Conservation (phyloP, 176 grass and related monocot species). For the Calamus simplicifolius region DNA sequence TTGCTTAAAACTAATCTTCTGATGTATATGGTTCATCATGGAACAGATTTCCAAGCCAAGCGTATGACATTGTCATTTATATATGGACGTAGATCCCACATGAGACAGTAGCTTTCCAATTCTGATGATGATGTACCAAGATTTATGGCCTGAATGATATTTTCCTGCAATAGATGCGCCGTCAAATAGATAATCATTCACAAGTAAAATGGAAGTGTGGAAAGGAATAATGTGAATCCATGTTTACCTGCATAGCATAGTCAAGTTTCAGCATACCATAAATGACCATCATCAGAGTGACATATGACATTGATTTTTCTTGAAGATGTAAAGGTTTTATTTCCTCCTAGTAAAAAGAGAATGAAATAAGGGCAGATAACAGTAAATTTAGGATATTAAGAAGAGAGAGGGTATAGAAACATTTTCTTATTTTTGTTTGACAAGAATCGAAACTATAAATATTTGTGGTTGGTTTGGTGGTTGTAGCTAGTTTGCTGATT, state of each 20-base stretch:
- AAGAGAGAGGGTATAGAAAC: no score
- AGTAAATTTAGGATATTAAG: no score
- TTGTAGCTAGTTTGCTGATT: no score
- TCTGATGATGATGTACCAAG: slow-evolving; percentile 36
- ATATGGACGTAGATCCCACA: slow-evolving; percentile 67
- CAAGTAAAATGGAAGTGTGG: background rate
- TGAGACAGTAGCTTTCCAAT: slow-evolving; percentile 51
- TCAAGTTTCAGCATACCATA: slow-evolving; percentile 67
- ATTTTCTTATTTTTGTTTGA: no score
- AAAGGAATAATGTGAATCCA: background rate
- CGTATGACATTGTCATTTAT: slow-evolving; percentile 31
- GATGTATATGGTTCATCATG: background rate
- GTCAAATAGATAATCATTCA: background rate
- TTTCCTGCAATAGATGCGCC: slow-evolving; percentile 31
- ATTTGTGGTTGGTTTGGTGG: no score
- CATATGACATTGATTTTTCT: slow-evolving; percentile 16
- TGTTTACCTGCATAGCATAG: slow-evolving; percentile 46
- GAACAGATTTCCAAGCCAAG: slow-evolving; percentile 36
- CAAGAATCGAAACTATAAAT: no score
- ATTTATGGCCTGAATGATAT: slow-evolving; percentile 36
- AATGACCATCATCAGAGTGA: slow-evolving; percentile 32
- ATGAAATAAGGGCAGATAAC: background rate
- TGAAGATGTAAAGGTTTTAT: slow-evolving; percentile 15
- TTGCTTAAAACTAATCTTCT: no score
- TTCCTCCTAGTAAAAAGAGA: slow-evolving; percentile 27